A percentile compares a stretch with the other conserved stretches of the same genome.
phyloP scores from a whole-genome alignment of 805 yeast genomes.

The Schizosaccharomyces lindneri region DNA sequence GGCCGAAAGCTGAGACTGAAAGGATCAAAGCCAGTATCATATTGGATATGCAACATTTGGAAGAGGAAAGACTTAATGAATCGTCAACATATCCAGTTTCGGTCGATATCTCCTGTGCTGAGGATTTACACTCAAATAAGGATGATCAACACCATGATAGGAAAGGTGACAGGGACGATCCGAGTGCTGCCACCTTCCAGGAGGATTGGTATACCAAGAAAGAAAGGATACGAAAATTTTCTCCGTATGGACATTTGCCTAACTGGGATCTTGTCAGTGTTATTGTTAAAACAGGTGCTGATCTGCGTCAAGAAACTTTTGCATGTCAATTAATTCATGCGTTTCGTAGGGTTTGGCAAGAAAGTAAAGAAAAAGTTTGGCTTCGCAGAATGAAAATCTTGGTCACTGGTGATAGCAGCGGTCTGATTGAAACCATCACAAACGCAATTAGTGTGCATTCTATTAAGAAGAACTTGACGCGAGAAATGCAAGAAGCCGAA shows the following conservation, averaged over 20 bases:
- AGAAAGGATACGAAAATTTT: constrained; percentile 50
- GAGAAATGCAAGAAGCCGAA: constrained; percentile 32
- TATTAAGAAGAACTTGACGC: constrained; percentile 68
- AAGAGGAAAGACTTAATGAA: constrained; percentile 1
- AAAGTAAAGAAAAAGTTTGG: constrained; percentile 52
- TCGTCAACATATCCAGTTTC: background rate
- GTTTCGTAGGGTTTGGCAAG: constrained; percentile 64
- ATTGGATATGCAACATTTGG: constrained; percentile 45
- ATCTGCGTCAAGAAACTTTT: constrained; percentile 87
- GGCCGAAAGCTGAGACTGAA: constrained; percentile 32
- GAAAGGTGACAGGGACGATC: constrained; percentile 14
- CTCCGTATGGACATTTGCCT: constrained; percentile 61
- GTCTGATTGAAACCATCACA: constrained; percentile 85
- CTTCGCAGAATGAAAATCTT: constrained; percentile 80
- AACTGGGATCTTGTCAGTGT: constrained; percentile 93
- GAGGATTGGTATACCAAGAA: constrained; percentile 83
- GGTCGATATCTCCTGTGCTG: background rate
- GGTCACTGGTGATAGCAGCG: constrained; percentile 73
- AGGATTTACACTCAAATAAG: background rate
- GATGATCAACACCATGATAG: constrained; percentile 4
- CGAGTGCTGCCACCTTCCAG: constrained; percentile 38
- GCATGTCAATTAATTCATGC: constrained; percentile 85
- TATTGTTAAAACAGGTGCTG: constrained; percentile 89
- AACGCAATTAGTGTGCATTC: constrained; percentile 87
- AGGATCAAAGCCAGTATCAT: constrained; percentile 45